phyloP scores from a whole-genome alignment of 176 grass and related monocot species.

The Pontederia crassipes region DNA sequence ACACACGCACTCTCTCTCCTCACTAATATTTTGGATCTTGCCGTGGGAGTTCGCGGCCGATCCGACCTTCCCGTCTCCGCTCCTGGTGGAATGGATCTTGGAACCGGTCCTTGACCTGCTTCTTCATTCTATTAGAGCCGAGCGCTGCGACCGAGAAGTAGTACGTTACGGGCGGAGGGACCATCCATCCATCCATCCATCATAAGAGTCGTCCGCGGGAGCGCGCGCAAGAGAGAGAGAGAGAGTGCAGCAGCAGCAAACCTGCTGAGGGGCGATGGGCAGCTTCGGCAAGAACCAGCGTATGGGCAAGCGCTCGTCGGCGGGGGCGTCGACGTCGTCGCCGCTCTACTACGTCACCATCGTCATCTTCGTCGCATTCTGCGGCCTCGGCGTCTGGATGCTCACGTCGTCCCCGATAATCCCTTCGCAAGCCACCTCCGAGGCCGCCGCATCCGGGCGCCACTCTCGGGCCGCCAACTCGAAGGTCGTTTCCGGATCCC shows the following conservation, averaged over 20 bases:
- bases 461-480: constrained; percentile 31
- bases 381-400: constrained; percentile 65
- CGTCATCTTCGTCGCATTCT: constrained; percentile 56
- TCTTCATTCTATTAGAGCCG: too few relatives aligned
- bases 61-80: too few relatives aligned
- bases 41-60: too few relatives aligned
- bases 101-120: too few relatives aligned
- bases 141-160: too few relatives aligned
- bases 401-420: constrained; percentile 44
- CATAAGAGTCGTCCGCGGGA: too few relatives aligned
- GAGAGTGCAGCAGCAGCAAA: not conserved
- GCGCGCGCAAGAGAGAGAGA: too few relatives aligned
- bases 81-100: too few relatives aligned
- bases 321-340: constrained; percentile 29
- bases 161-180: too few relatives aligned
- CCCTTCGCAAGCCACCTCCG: constrained; percentile 8
- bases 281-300: constrained; percentile 32
- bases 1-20: too few relatives aligned
- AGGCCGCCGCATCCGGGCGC: not conserved
- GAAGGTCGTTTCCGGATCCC: constrained; percentile 13
- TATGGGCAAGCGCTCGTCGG: constrained; percentile 40
- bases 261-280: constrained; percentile 23
- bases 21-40: too few relatives aligned
- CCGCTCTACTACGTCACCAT: constrained; percentile 73
- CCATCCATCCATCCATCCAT: too few relatives aligned